These are phyloP conservation scores for Saturnispora zaruensis DNA, from an alignment of 805 yeast species.

Conservation along the genomic window DNA sequence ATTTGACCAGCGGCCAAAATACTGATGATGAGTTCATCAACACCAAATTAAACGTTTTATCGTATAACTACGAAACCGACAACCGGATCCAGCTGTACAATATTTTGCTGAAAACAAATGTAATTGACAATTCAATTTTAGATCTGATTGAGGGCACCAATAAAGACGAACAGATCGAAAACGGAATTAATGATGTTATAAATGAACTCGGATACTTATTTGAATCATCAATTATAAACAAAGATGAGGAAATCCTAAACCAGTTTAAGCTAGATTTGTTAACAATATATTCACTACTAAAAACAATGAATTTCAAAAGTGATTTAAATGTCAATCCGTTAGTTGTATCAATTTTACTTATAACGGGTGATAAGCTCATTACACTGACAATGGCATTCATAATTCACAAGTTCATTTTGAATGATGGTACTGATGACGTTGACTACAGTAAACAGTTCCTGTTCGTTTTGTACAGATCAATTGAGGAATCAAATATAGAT, in stretches of 20 bases:
- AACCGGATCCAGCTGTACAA: neutral
- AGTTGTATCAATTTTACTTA: neutral
- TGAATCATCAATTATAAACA: neutral
- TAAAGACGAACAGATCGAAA: neutral
- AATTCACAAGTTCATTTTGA: constrained; percentile 1
- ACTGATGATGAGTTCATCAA: neutral
- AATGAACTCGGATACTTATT: neutral
- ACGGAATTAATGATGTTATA: neutral
- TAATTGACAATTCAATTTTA: neutral
- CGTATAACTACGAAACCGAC: neutral
- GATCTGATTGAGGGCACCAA: neutral
- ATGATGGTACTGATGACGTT: neutral
- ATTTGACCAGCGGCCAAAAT: neutral
- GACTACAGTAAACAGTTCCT: neutral
- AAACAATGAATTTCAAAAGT: neutral
- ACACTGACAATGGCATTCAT: constrained; percentile 1
- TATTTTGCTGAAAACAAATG: neutral
- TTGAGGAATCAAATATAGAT: constrained; percentile 1
- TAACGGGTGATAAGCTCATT: constrained; percentile 1
- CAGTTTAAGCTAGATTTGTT: neutral
- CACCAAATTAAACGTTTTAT: neutral
- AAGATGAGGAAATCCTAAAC: neutral
- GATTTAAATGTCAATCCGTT: neutral
- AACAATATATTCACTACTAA: neutral
- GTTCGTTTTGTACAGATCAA: constrained; percentile 1